Percentiles rank a stretch among this genome's conserved stretches.
phyloP scores from a whole-genome alignment of 257 asterid genomes.

The Cynanchum wilfordii region DNA sequence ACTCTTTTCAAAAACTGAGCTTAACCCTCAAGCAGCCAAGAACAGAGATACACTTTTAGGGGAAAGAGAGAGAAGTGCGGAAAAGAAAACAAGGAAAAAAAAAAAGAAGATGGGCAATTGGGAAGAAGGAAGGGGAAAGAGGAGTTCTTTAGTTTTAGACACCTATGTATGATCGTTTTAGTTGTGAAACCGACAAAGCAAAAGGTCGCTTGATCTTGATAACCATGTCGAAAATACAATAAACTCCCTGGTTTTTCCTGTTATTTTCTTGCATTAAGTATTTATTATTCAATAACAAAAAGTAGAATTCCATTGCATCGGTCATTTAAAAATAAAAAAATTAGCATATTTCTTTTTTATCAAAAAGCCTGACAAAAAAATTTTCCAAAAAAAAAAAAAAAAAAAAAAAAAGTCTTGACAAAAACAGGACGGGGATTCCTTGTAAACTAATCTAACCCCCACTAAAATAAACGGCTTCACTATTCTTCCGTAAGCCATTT shows the following conservation, averaged over 20 bases:
- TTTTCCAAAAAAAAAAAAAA: too few species aligned
- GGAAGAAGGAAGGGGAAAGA: constrained; percentile 1
- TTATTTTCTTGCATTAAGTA: constrained; percentile 7
- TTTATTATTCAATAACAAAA: too few species aligned
- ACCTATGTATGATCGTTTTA: constrained; percentile 17
- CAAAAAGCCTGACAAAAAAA: too few species aligned
- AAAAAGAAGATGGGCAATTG: background rate
- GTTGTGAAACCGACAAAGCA: constrained; percentile 33
- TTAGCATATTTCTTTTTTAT: background rate
- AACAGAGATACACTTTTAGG: constrained; percentile 18
- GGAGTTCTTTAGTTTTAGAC: background rate
- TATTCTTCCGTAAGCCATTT: background rate
- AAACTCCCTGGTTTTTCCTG: background rate
- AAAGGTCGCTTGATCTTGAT: constrained; percentile 20
- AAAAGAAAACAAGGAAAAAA: background rate
- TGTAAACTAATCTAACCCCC: constrained; percentile 31
- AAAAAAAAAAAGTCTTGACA: background rate
- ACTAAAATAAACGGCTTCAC: constrained; percentile 10
- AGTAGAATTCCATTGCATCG: constrained; percentile 8
- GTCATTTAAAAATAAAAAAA: background rate
- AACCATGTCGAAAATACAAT: background rate
- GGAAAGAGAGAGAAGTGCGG: background rate
- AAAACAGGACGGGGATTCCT: constrained; percentile 18
- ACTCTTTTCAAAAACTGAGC: constrained; percentile 7
- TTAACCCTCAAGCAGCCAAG: constrained; percentile 15